Base-by-base conservation (phyloP, 2,329 filamentous ascomycete species). In the Trichoderma brevicompactum region DNA sequence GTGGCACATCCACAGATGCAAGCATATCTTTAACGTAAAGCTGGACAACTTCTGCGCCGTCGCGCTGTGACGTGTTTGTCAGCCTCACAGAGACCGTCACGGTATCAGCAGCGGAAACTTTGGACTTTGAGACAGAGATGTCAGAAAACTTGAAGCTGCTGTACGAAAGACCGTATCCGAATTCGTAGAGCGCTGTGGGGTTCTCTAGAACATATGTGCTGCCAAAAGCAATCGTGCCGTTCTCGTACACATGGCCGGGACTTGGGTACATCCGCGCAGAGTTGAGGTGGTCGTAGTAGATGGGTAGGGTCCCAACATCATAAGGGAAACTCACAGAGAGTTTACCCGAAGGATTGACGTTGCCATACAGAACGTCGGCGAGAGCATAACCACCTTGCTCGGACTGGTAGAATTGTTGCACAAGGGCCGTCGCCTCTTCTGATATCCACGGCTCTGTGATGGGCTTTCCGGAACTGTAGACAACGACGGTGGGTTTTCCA, bases 251-350 rank as follows among this genome's bases (percentile, higher is more conserved):
- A 32, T 60, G 56, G 7, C 56, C 56, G 1, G 56, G 44, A 12
- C 49, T 60, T 28, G 56, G 32, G 19, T 15, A 23, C 8, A 17
- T n/a, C 19, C 56, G 32, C 34, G 56, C 56, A 5, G 56, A 60
- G 34, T 60, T 60, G 34, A 49, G 56, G 34, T 60, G 36, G 4
- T 60, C 43, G 43, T 60, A 60, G 19, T 60, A 60, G 34, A 60
- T 60, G 28, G 56, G 56, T 3, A 60, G 43, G 49, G 56, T 60
- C 12, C 56, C 56, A 17, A 60, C 56, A 49, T 60, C 56, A 7
- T 60, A 60, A 36, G 56, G 56, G 34, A 60, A 60, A 17, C 56
- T 60, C 44, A 60, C 56, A n/a, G 56, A 60, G 12, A 60, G 56
- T 7, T 60, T 60, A 2, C 56, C 56, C 2, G 56, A 60, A 60